Percentiles rank a stretch among this genome's conserved stretches.
These are phyloP conservation scores for Ceriops tagal DNA, from an alignment of 345 rosid genomes.

Conservation along the genomic window DNA sequence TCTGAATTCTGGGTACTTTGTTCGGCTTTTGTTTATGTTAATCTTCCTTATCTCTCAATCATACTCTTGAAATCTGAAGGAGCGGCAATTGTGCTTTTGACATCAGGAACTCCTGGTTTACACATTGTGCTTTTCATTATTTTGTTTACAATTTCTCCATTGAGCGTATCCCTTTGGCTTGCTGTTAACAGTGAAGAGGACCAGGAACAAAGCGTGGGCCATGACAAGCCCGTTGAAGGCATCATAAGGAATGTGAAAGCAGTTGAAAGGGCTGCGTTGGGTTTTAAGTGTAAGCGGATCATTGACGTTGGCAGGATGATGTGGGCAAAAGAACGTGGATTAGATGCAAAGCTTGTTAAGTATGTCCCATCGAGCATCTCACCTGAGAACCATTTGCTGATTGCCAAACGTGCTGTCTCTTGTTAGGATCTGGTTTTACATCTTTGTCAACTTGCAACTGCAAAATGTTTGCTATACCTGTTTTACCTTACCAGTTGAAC, in stretches of 20 bases:
- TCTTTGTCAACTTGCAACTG: too few species aligned
- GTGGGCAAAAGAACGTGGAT: constrained; percentile 58
- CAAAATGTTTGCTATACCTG: too few species aligned
- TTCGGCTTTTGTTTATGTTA: background rate
- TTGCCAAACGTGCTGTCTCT: constrained; percentile 33
- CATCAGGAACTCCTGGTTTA: too few species aligned
- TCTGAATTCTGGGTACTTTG: constrained; percentile 34
- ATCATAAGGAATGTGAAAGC: constrained; percentile 61
- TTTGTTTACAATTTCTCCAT: constrained; percentile 4
- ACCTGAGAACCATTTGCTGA: constrained; percentile 73
- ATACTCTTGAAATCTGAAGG: background rate
- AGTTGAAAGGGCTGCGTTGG: constrained; percentile 64
- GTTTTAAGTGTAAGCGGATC: constrained; percentile 85
- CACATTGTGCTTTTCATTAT: background rate
- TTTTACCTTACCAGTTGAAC: too few species aligned
- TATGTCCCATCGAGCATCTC: constrained; percentile 69
- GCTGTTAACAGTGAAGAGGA: constrained; percentile 33
- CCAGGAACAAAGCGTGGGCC: constrained; percentile 26
- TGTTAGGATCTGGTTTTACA: background rate
- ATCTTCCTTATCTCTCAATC: background rate
- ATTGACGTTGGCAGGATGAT: constrained; percentile 75
- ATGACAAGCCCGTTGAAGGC: constrained; percentile 48
- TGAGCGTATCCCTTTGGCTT: background rate
- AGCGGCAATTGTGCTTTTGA: background rate
- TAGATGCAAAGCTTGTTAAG: constrained; percentile 58